Conservation (phyloP, 441 rosid species). For the Rhodomyrtus psidioides region DNA sequence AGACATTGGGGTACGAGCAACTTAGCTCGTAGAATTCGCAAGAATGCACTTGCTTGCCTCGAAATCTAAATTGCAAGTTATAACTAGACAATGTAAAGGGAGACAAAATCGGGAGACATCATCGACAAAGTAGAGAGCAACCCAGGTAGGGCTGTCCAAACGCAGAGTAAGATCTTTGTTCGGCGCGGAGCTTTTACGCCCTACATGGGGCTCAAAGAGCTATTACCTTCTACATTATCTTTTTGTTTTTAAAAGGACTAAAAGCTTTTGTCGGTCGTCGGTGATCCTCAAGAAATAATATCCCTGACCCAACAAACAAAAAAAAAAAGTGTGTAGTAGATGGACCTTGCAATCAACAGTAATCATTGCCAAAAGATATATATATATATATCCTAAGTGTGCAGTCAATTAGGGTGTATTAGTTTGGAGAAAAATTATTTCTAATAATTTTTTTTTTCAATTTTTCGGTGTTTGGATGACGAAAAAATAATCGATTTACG, state of each 20-base stretch:
- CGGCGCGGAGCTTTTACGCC: background rate
- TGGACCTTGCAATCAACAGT: background rate
- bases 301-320: too few species aligned
- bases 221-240: background rate
- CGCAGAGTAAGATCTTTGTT: background rate
- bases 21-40: background rate
- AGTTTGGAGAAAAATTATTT: too few species aligned
- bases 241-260: too few species aligned
- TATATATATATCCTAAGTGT: too few species aligned
- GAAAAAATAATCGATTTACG: too few species aligned
- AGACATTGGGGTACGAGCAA: background rate
- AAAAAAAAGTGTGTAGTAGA: accelerated
- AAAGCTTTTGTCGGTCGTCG: background rate
- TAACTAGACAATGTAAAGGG: background rate
- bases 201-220: background rate
- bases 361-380: too few species aligned
- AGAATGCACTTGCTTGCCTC: background rate
- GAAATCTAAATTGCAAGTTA: background rate
- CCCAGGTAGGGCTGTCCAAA: background rate
- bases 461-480: too few species aligned
- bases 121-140: background rate
- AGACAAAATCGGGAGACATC: background rate
- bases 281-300: background rate
- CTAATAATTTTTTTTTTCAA: too few species aligned
- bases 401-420: too few species aligned